A percentile compares a stretch with the other conserved stretches of the same genome.
phyloP scores from a whole-genome alignment of 1,139 yeast genomes.

The Hyphopichia pseudoburtonii region DNA sequence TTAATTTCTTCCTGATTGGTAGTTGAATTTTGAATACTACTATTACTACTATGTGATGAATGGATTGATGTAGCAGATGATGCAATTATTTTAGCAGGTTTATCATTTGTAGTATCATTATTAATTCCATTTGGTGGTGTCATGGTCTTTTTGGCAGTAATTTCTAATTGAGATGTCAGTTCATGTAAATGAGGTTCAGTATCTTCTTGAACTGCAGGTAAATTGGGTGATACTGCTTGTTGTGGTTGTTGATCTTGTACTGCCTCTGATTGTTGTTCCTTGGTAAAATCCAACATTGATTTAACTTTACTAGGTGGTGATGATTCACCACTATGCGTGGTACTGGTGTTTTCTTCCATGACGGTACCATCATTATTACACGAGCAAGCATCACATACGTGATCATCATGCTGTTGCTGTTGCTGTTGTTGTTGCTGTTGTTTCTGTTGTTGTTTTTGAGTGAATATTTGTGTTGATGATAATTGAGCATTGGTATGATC shows the following conservation, averaged over 20 bases:
- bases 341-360: background rate
- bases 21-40: background rate
- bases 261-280: no score
- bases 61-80: background rate
- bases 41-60: background rate
- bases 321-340: background rate
- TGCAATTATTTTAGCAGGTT: background rate
- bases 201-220: slow-evolving; percentile 25
- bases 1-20: no score
- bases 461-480: slow-evolving; percentile 4
- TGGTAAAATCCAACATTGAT: slow-evolving; percentile 14
- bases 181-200: slow-evolving; percentile 3
- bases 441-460: background rate
- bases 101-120: no score
- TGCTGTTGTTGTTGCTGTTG: background rate
- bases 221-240: slow-evolving; percentile 5
- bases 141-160: no score
- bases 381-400: background rate
- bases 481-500: slow-evolving; percentile 4
- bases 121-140: no score
- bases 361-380: background rate
- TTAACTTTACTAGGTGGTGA: slow-evolving; percentile 6
- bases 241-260: background rate
- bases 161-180: slow-evolving; percentile 1
- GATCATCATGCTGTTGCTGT: slow-evolving; percentile 3